Evolutionary conservation across 345 rosid genomes (phyloP).

Genomic region (Citrus glauca): DNA sequence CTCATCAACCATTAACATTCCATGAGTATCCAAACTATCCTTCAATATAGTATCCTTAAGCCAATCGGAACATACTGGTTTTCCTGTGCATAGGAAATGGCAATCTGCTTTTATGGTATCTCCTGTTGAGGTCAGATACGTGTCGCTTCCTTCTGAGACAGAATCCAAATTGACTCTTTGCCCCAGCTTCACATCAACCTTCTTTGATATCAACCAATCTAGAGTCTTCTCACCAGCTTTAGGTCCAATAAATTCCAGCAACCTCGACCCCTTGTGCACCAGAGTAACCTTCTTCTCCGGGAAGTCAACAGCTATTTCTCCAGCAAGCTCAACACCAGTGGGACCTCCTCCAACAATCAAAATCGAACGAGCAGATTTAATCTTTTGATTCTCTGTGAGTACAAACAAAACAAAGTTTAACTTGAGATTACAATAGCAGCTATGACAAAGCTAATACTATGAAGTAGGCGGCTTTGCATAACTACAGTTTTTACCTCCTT

Average conservation of each 20-base stretch:
- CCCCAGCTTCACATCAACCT: constrained; percentile 64
- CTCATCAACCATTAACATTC: constrained; percentile 76
- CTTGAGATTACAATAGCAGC: background rate
- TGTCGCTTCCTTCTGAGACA: constrained; percentile 33
- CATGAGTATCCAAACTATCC: constrained; percentile 49
- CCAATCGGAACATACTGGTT: constrained; percentile 67
- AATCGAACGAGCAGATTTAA: constrained; percentile 62
- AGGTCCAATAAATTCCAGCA: constrained; percentile 71
- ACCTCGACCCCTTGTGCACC: constrained; percentile 74
- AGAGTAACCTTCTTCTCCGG: constrained; percentile 74
- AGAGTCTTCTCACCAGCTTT: constrained; percentile 66
- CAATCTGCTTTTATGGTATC: constrained; percentile 68
- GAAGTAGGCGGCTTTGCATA: background rate
- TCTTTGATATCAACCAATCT: constrained; percentile 67
- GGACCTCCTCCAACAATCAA: constrained; percentile 95
- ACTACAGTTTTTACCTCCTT: constrained; percentile 39
- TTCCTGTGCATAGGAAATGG: constrained; percentile 67
- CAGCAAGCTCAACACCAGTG: constrained; percentile 90
- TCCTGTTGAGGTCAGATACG: constrained; percentile 54
- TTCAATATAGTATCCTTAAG: constrained; percentile 49
- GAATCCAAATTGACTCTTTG: constrained; percentile 61
- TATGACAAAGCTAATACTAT: background rate
- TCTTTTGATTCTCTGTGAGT: constrained; percentile 66
- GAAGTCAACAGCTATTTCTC: constrained; percentile 75
- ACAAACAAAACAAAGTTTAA: background rate